Evolutionary conservation across 2,329 filamentous ascomycete species (phyloP).

Genomic region (Rugonectria rugulosa): DNA sequence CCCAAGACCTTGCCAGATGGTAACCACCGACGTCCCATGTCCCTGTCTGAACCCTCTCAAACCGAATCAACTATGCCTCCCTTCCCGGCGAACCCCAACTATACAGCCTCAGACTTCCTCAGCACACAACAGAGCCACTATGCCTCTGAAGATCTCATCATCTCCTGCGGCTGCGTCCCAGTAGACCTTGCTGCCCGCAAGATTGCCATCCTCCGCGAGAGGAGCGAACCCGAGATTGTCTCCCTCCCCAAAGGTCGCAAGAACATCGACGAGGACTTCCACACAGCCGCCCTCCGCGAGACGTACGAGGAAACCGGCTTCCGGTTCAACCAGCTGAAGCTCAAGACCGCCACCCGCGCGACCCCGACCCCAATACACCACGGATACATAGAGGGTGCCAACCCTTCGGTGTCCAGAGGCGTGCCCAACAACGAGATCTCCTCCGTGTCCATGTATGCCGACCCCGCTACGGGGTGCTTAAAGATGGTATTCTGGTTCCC

Average conservation of each 20-base stretch:
- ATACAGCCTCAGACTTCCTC: neutral
- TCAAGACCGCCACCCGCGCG: constrained; percentile 53
- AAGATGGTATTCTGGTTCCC: constrained; percentile 53
- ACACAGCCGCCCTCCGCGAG: constrained; percentile 53
- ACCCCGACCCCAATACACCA: constrained; percentile 40
- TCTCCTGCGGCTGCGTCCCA: constrained; percentile 57
- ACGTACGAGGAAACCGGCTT: constrained; percentile 58
- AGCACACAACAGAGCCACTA: constrained; percentile 40
- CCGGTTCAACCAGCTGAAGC: constrained; percentile 45
- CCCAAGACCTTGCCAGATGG: too few species aligned
- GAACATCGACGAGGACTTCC: constrained; percentile 54
- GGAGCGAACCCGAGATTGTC: constrained; percentile 44
- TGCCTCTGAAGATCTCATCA: constrained; percentile 51
- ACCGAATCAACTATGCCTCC: constrained; percentile 4
- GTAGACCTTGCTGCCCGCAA: constrained; percentile 47
- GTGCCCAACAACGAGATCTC: constrained; percentile 46
- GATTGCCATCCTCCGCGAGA: constrained; percentile 54
- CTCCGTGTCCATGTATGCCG: constrained; percentile 46
- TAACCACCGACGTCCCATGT: too few species aligned
- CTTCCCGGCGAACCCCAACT: constrained; percentile 12
- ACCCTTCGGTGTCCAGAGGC: constrained; percentile 38
- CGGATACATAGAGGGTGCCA: neutral
- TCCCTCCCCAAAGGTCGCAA: constrained; percentile 59
- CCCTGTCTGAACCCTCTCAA: too few species aligned
- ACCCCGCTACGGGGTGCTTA: constrained; percentile 44